Evolutionary conservation across 2,329 filamentous ascomycete genomes (phyloP).

Genomic region (Penicillium sp.): DNA sequence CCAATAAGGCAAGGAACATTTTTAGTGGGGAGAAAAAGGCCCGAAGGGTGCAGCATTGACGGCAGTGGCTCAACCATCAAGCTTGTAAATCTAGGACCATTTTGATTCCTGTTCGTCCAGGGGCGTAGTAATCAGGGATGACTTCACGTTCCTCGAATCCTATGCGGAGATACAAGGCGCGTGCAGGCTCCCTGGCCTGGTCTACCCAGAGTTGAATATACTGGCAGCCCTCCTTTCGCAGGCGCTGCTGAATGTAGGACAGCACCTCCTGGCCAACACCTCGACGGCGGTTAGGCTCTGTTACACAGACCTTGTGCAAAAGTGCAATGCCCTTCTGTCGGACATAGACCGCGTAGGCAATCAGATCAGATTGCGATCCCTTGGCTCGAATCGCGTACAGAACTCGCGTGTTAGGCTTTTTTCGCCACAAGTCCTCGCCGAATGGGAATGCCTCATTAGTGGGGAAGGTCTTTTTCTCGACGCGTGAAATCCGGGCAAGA

Average conservation of each 20-base stretch:
- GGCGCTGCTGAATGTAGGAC: conserved; percentile 35
- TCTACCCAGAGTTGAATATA: conserved; percentile 47
- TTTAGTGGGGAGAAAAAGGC: conserved; percentile 5
- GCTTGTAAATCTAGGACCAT: conserved; percentile 34
- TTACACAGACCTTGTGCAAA: conserved; percentile 47
- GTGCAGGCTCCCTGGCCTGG: conserved; percentile 38
- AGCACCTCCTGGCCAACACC: conserved; percentile 43
- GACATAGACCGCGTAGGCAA: conserved; percentile 43
- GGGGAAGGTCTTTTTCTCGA: conserved; percentile 46
- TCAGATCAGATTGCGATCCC: conserved; percentile 20
- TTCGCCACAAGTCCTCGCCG: conserved; percentile 37
- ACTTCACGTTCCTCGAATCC: conserved; percentile 42
- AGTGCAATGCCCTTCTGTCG: conserved; percentile 39
- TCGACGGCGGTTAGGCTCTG: conserved; percentile 38
- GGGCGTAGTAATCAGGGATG: conserved; percentile 44
- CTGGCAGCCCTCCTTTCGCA: conserved; percentile 42
- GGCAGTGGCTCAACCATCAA: conserved; percentile 22
- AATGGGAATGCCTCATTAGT: conserved; percentile 46
- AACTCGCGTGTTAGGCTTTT: conserved; percentile 43
- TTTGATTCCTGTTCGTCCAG: conserved; percentile 41
- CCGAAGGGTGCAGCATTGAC: conserved; percentile 16
- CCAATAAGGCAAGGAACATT: conserved; percentile 16
- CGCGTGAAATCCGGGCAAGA: conserved; percentile 30
- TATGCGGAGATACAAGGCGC: conserved; percentile 38
- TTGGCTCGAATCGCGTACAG: conserved; percentile 27